Conservation (phyloP, 1,284 basidiomycete genomes). For the Leccinum subrobustum region DNA sequence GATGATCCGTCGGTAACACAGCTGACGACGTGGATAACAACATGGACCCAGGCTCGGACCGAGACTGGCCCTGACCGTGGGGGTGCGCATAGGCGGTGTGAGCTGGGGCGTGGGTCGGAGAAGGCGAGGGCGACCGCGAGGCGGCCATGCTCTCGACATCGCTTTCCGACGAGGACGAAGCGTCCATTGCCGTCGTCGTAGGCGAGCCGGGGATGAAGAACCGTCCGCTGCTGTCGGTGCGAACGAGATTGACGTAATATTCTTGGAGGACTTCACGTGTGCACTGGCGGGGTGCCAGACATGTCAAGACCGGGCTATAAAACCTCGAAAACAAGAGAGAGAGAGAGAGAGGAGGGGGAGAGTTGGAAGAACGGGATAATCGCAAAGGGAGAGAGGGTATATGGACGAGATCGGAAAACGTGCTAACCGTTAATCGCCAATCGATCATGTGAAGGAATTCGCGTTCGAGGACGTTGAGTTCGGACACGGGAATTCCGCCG, state of each 20-base stretch:
- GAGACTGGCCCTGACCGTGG: not conserved
- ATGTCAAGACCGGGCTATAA: conserved; percentile 25
- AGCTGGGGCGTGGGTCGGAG: conserved; percentile 30
- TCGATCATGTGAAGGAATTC: conserved; percentile 89
- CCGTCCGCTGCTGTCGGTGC: conserved; percentile 63
- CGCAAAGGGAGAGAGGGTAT: not conserved
- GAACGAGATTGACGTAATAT: conserved; percentile 82
- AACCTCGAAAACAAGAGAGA: conserved; percentile 6
- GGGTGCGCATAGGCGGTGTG: not conserved
- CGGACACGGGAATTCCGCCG: conserved; percentile 85
- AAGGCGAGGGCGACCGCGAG: conserved; percentile 50
- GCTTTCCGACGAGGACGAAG: conserved; percentile 40
- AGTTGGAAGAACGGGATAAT: not conserved
- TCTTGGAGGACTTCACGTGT: conserved; percentile 78
- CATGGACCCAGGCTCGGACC: not conserved
- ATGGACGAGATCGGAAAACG: conserved; percentile 16
- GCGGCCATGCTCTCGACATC: conserved; percentile 55
- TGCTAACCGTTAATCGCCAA: conserved; percentile 88
- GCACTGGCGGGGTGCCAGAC: conserved; percentile 47
- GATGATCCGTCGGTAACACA: conserved; percentile 11
- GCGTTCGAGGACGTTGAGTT: conserved; percentile 90
- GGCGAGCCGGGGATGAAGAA: conserved; percentile 51
- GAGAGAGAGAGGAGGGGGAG: not conserved
- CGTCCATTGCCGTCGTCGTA: not conserved
- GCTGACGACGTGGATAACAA: conserved; percentile 8